phyloP scores from a whole-genome alignment of 2,329 filamentous ascomycete genomes.

The Davidsoniella virescens region DNA sequence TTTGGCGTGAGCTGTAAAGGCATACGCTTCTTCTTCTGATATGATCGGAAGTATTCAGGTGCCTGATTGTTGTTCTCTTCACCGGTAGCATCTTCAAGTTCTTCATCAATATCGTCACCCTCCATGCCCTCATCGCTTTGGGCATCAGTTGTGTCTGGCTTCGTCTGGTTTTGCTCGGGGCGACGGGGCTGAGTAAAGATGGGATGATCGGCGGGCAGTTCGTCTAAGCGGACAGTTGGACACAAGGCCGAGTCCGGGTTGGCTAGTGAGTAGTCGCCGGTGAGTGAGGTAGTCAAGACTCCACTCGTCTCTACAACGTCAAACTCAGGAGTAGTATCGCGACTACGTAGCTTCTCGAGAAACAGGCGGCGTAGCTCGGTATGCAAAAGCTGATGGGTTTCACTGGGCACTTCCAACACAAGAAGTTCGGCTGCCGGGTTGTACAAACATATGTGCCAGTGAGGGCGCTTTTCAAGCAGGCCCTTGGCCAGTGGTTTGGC shows the following conservation, averaged over 20 bases:
- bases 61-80: background rate
- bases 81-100: background rate
- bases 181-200: background rate
- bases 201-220: background rate
- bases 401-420: conserved; percentile 7
- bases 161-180: background rate
- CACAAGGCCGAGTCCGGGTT: conserved; percentile 7
- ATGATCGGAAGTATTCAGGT: too few relatives aligned
- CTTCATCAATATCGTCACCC: background rate
- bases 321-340: background rate
- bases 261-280: conserved; percentile 1
- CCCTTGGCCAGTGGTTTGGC: background rate
- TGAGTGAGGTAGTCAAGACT: background rate
- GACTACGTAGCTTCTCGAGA: background rate
- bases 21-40: conserved; percentile 2
- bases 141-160: too few relatives aligned
- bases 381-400: background rate
- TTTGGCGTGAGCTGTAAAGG: background rate
- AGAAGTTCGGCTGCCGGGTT: conserved; percentile 7
- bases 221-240: background rate
- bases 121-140: too few relatives aligned
- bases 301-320: conserved; percentile 1
- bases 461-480: background rate
- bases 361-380: conserved; percentile 1
- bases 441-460: conserved; percentile 8